Percentiles rank a stretch among this genome's conserved stretches.
Evolutionary conservation across 2,329 filamentous ascomycete species (phyloP).

Genomic region (Diaporthe capsici): DNA sequence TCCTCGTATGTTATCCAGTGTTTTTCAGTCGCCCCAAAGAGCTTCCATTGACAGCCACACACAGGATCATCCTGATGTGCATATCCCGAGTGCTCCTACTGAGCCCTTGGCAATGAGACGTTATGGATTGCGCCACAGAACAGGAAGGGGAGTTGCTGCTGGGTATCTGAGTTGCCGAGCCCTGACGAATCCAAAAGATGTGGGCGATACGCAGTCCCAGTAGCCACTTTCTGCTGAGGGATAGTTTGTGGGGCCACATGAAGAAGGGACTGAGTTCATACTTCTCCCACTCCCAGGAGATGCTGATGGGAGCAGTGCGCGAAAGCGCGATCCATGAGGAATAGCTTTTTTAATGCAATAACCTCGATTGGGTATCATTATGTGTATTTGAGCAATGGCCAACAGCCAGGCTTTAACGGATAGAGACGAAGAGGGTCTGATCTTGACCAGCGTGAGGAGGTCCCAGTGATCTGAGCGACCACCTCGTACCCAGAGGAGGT

Average conservation of each 20-base stretch:
- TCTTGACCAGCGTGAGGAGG: background rate
- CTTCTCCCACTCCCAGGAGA: background rate
- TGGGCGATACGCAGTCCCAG: background rate
- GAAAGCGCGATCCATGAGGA: background rate
- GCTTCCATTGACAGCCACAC: slow-evolving; percentile 1
- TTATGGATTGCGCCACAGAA: background rate
- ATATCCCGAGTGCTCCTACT: background rate
- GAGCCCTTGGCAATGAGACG: slow-evolving; percentile 4
- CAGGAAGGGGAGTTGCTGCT: background rate
- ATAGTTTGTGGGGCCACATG: background rate
- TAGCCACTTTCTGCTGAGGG: background rate
- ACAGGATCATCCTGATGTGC: slow-evolving; percentile 17
- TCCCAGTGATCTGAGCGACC: background rate
- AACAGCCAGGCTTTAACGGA: background rate
- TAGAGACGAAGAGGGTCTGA: background rate
- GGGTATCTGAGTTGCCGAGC: background rate
- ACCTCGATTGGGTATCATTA: background rate
- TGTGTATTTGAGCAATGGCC: background rate
- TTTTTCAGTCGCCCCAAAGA: background rate
- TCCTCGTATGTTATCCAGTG: slow-evolving; percentile 12
- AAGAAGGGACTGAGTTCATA: background rate
- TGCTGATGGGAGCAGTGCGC: too few species aligned
- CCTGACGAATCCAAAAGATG: background rate
- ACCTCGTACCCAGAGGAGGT: background rate
- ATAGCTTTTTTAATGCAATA: background rate